phyloP scores from a whole-genome alignment of 2,329 filamentous ascomycete species.

The Coniella lustricola region DNA sequence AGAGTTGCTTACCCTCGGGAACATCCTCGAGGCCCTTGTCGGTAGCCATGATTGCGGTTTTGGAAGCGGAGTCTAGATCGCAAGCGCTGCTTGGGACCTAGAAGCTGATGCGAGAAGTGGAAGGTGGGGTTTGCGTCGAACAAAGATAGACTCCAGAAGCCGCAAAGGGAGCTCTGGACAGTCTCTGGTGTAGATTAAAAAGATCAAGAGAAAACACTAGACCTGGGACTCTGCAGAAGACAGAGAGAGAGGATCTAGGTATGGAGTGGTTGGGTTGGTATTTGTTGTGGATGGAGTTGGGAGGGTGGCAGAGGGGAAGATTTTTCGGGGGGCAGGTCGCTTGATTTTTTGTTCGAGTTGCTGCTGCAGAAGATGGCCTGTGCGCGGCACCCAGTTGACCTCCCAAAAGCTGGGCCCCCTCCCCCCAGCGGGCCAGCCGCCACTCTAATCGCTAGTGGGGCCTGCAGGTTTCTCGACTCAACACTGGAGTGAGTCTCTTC shows the following conservation, averaged over 20 bases:
- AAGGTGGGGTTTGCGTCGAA: slow-evolving; percentile 30
- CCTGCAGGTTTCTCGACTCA: too few relatives aligned
- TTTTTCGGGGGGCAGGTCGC: slow-evolving; percentile 3
- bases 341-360: slow-evolving; percentile 5
- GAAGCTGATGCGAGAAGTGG: slow-evolving; percentile 30
- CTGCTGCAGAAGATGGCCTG: slow-evolving; percentile 1
- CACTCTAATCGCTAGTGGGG: not conserved
- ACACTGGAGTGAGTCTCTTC: too few relatives aligned
- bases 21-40: slow-evolving; percentile 98
- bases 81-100: slow-evolving; percentile 76
- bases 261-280: slow-evolving; percentile 9
- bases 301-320: slow-evolving; percentile 11
- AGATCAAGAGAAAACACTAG: slow-evolving; percentile 35
- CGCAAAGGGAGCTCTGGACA: slow-evolving; percentile 25
- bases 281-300: slow-evolving; percentile 8
- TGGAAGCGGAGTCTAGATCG: slow-evolving; percentile 55
- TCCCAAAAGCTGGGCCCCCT: not conserved
- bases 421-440: not conserved
- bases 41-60: slow-evolving; percentile 91
- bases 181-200: slow-evolving; percentile 12
- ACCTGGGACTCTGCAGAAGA: slow-evolving; percentile 39
- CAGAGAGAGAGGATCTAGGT: slow-evolving; percentile 26
- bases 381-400: not conserved
- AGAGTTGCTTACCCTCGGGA: slow-evolving; percentile 70
- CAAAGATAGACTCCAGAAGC: slow-evolving; percentile 30